These are phyloP conservation scores for Blastocystis sp. DNA, from an alignment of 352 stramenopile genomes.

Conservation along the genomic window DNA sequence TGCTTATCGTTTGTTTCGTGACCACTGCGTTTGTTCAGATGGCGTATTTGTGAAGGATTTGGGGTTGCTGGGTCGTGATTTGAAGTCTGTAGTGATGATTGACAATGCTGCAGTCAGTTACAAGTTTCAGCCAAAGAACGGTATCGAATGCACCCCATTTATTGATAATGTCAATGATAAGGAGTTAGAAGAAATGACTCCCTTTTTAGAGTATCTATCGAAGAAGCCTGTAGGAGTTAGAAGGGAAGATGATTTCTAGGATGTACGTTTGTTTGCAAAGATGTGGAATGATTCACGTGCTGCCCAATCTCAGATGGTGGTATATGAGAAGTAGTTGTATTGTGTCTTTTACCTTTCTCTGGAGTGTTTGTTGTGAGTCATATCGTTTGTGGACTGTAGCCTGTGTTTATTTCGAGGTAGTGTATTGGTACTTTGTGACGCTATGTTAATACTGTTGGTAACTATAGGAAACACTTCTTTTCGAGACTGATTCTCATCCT, in stretches of 20 bases:
- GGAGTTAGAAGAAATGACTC: conserved; percentile 75
- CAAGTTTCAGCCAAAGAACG: conserved; percentile 92
- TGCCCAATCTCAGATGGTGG: conserved; percentile 17
- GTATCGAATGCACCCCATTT: conserved; percentile 80
- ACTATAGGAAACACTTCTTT: too few relatives aligned
- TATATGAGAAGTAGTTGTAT: conserved; percentile 36
- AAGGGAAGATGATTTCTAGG: background rate
- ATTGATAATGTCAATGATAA: conserved; percentile 83
- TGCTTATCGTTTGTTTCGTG: conserved; percentile 83
- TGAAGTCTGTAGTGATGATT: conserved; percentile 93
- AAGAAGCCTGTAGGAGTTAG: conserved; percentile 42
- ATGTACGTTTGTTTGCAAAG: conserved; percentile 23
- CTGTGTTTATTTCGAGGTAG: too few relatives aligned
- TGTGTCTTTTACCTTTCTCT: background rate
- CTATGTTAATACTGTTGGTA: too few relatives aligned
- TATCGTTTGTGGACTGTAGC: too few relatives aligned
- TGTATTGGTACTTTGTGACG: too few relatives aligned
- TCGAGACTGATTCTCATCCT: too few relatives aligned
- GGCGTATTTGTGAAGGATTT: conserved; percentile 96
- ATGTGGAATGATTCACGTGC: conserved; percentile 28
- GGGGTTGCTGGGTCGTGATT: conserved; percentile 85
- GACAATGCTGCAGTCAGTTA: conserved; percentile 97
- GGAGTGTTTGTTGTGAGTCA: too few relatives aligned
- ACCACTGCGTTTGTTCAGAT: conserved; percentile 91
- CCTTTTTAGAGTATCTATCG: conserved; percentile 69